Evolutionary conservation across 2,329 filamentous ascomycete species (phyloP).

Genomic region (Stagonosporopsis cucurbitacearum): DNA sequence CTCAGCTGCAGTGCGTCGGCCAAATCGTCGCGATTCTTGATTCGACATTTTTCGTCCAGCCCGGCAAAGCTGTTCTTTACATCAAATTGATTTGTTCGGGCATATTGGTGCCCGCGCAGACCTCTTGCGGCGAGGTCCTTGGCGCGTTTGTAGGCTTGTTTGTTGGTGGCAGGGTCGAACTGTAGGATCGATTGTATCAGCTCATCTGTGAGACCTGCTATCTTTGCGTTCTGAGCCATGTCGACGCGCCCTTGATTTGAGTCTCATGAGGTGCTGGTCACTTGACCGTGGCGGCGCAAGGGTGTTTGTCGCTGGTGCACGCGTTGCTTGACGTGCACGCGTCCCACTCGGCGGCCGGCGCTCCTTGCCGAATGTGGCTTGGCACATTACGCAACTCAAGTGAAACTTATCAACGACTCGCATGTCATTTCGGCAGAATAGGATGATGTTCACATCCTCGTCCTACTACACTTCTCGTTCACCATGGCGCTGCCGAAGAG

Average conservation of each 20-base stretch:
- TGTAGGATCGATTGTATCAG: constrained; percentile 70
- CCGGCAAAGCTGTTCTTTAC: constrained; percentile 51
- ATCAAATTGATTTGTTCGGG: constrained; percentile 58
- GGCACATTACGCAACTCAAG: constrained; percentile 18
- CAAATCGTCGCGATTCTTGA: constrained; percentile 79
- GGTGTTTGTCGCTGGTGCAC: constrained; percentile 14
- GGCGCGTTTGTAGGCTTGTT: constrained; percentile 45
- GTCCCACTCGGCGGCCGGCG: constrained; percentile 15
- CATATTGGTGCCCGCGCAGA: constrained; percentile 51
- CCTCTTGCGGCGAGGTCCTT: constrained; percentile 50
- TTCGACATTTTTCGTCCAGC: constrained; percentile 83
- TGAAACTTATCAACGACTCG: constrained; percentile 18
- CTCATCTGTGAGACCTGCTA: constrained; percentile 71
- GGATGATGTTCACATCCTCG: constrained; percentile 11
- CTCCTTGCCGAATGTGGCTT: constrained; percentile 13
- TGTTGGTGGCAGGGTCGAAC: constrained; percentile 47
- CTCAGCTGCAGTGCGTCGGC: constrained; percentile 71
- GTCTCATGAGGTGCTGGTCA: background rate
- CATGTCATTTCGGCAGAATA: constrained; percentile 6
- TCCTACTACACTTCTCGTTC: constrained; percentile 12
- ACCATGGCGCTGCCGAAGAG: constrained; percentile 86
- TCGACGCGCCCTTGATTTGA: constrained; percentile 14
- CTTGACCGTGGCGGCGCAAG: constrained; percentile 3
- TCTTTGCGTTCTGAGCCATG: constrained; percentile 75
- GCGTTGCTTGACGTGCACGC: constrained; percentile 16